phyloP scores from a whole-genome alignment of 805 yeast genomes.

The Myxozyma nipponensis region DNA sequence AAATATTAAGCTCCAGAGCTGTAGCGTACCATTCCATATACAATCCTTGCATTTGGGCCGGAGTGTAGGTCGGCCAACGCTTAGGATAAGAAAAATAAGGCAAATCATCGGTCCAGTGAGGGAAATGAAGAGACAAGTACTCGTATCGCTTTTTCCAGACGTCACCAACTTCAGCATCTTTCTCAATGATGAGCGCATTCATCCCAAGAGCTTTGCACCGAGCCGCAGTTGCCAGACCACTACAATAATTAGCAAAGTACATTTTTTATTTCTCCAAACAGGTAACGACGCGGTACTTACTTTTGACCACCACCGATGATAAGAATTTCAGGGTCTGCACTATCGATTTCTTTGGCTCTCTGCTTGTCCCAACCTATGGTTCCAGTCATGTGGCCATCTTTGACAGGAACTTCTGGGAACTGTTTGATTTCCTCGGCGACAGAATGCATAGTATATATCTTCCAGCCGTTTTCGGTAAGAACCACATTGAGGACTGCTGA shows the following conservation, averaged over 20 bases:
- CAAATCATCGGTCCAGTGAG: background rate
- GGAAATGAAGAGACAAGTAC: background rate
- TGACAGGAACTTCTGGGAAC: no score
- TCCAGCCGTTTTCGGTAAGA: background rate
- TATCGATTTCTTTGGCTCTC: no score
- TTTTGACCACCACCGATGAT: constrained; percentile 2
- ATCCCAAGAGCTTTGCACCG: constrained; percentile 1
- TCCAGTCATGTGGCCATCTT: no score
- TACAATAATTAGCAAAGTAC: no score
- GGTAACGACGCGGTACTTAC: no score
- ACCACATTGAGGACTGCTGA: background rate
- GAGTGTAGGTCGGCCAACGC: background rate
- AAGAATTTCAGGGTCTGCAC: constrained; percentile 1
- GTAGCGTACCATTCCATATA: background rate
- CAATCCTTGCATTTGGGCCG: background rate
- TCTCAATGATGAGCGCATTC: background rate
- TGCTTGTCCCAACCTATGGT: no score
- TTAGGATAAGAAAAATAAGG: background rate
- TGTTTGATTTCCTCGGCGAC: background rate
- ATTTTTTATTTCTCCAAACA: no score
- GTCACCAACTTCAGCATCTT: background rate
- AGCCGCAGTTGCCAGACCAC: constrained; percentile 1
- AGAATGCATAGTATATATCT: background rate
- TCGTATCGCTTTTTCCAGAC: constrained; percentile 1
- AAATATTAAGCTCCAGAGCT: background rate